Percentiles rank a stretch among this genome's conserved stretches.
phyloP scores from a whole-genome alignment of 495 filamentous ascomycete species.

The Bacidia rubella region DNA sequence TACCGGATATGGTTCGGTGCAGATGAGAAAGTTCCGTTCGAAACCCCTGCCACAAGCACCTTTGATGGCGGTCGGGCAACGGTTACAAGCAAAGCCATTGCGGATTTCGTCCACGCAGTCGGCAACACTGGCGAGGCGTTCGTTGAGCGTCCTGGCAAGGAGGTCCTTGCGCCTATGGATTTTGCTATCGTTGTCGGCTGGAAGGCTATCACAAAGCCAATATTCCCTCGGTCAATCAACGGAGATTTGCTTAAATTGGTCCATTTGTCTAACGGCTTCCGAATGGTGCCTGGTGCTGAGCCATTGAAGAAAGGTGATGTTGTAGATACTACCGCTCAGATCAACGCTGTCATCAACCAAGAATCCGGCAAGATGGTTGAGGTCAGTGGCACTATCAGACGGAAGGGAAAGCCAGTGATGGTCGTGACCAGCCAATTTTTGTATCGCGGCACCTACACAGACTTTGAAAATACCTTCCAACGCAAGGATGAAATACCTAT shows the following conservation, averaged over 20 bases:
- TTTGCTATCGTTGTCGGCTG: conserved; percentile 97
- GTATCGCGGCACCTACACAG: conserved; percentile 81
- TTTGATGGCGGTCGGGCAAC: conserved; percentile 80
- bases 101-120: conserved; percentile 96
- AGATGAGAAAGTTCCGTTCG: conserved; percentile 68
- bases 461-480: conserved; percentile 97
- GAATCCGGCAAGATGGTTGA: conserved; percentile 99
- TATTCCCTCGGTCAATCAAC: conserved; percentile 89
- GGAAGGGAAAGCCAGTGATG: conserved; percentile 84
- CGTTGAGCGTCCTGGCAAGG: conserved; percentile 89
- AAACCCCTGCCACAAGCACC: conserved; percentile 65
- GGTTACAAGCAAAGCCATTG: conserved; percentile 83
- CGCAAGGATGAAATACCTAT: conserved; percentile 92
- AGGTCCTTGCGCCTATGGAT: conserved; percentile 94
- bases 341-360: conserved; percentile 96
- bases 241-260: conserved; percentile 91
- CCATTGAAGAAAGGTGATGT: conserved; percentile 90
- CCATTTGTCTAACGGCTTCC: conserved; percentile 91
- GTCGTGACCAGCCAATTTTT: conserved; percentile 96
- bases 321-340: conserved; percentile 82
- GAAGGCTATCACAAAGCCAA: conserved; percentile 98
- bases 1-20: conserved; percentile 86
- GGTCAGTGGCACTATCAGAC: conserved; percentile 87
- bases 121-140: conserved; percentile 98
- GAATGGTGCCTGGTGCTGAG: conserved; percentile 92